These are phyloP conservation scores for Candida odintsovae DNA, from an alignment of 805 yeast species.

Conservation along the genomic window DNA sequence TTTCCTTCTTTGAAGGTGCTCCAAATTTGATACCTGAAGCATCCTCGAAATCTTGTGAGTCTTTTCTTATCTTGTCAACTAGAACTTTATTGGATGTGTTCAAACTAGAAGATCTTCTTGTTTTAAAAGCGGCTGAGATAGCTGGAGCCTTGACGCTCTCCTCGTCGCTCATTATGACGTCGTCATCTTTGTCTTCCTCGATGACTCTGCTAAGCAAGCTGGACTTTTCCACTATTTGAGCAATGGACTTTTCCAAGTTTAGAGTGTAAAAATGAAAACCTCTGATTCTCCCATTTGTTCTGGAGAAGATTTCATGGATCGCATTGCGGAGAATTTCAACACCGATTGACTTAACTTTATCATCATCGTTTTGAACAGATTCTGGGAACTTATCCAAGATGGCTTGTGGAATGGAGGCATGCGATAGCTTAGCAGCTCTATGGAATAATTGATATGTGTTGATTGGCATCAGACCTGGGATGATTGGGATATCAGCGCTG, in stretches of 20 bases:
- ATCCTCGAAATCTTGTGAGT: conserved; percentile 21
- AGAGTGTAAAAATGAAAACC: conserved; percentile 93
- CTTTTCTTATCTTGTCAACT: conserved; percentile 25
- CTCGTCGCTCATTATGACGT: conserved; percentile 27
- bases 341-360: conserved; percentile 75
- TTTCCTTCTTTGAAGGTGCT: conserved; percentile 43
- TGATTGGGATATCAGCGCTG: conserved; percentile 45
- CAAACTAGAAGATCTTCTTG: conserved; percentile 17
- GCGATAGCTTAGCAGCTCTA: conserved; percentile 84
- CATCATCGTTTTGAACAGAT: conserved; percentile 60
- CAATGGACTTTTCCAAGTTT: conserved; percentile 88
- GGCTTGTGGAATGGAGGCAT: conserved; percentile 68
- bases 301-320: conserved; percentile 47
- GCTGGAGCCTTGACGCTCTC: conserved; percentile 8
- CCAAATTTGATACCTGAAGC: conserved; percentile 19
- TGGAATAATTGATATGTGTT: conserved; percentile 77
- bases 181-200: conserved; percentile 36
- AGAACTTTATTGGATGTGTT: conserved; percentile 37
- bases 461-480: conserved; percentile 91
- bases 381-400: conserved; percentile 51
- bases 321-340: conserved; percentile 66
- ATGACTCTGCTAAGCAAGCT: conserved; percentile 45
- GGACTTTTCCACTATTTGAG: conserved; percentile 69
- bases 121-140: conserved; percentile 2
- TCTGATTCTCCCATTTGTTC: conserved; percentile 52